Conservation (phyloP, 306 rosid genomes). For the Begonia masoniana region DNA sequence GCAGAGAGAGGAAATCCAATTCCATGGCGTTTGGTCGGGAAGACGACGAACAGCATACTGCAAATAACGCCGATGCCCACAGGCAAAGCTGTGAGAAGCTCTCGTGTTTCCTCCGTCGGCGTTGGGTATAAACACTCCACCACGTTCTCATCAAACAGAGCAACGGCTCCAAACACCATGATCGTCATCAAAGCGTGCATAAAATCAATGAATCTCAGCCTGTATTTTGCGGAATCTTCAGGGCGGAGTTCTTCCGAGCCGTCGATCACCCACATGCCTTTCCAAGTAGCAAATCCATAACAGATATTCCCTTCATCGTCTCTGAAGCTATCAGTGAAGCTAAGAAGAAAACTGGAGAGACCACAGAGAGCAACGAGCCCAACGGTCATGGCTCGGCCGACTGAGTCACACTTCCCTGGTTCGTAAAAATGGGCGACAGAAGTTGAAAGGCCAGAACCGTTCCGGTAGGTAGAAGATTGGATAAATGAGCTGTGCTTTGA, state of each 20-base stretch:
- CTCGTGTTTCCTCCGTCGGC: constrained; percentile 49
- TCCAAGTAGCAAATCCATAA: constrained; percentile 45
- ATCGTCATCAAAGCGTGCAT: constrained; percentile 57
- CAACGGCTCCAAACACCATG: constrained; percentile 52
- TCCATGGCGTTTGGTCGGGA: constrained; percentile 70
- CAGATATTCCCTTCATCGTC: constrained; percentile 52
- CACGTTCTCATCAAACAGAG: constrained; percentile 54
- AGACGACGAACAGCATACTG: constrained; percentile 45
- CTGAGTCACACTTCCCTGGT: constrained; percentile 52
- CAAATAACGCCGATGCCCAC: constrained; percentile 52
- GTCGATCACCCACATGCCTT: constrained; percentile 67
- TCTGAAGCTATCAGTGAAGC: constrained; percentile 64
- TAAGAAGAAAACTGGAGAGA: constrained; percentile 38
- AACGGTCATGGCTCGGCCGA: constrained; percentile 28
- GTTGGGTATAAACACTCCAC: constrained; percentile 55
- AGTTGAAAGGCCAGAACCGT: constrained; percentile 81
- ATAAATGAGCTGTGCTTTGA: constrained; percentile 68
- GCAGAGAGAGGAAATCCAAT: constrained; percentile 73
- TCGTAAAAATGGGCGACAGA: constrained; percentile 62
- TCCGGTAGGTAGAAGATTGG: constrained; percentile 84
- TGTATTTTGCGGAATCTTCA: constrained; percentile 28
- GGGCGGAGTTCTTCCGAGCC: constrained; percentile 21
- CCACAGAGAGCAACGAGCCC: constrained; percentile 39
- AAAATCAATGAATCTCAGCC: constrained; percentile 44
- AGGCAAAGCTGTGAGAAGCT: constrained; percentile 41